Conservation (phyloP, 2,329 filamentous ascomycete species). For the Aspergillus hiratsukae region DNA sequence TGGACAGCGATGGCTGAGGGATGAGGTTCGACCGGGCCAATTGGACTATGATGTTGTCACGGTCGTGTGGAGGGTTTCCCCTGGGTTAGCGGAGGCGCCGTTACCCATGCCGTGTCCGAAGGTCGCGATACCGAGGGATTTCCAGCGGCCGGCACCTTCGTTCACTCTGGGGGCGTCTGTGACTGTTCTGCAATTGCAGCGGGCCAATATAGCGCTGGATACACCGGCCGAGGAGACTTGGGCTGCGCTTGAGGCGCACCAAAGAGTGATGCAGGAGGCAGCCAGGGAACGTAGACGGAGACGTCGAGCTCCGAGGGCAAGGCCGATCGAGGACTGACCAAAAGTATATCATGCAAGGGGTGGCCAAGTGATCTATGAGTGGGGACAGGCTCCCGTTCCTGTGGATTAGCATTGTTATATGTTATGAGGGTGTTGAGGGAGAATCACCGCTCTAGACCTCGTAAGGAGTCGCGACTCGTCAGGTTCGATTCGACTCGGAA, state of each 20-base stretch:
- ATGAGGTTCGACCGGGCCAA: constrained; percentile 36
- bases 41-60: constrained; percentile 45
- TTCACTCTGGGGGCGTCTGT: neutral
- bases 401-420: no score
- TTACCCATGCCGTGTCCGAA: neutral
- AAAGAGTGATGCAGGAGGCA: neutral
- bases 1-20: constrained; percentile 36
- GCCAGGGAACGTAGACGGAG: no score
- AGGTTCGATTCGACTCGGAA: no score
- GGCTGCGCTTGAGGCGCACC: neutral
- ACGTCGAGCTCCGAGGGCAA: no score
- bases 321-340: no score
- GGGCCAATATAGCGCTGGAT: neutral
- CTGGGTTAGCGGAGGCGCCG: neutral
- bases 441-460: no score
- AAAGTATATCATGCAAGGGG: no score
- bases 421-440: no score
- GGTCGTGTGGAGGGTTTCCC: constrained; percentile 30
- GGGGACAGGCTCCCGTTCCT: no score
- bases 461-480: no score
- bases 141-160: neutral
- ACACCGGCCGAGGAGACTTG: neutral
- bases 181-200: neutral
- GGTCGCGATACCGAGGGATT: neutral
- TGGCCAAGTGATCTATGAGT: no score